phyloP scores from a whole-genome alignment of 495 filamentous ascomycete genomes.

The Trichocladium antarcticum region DNA sequence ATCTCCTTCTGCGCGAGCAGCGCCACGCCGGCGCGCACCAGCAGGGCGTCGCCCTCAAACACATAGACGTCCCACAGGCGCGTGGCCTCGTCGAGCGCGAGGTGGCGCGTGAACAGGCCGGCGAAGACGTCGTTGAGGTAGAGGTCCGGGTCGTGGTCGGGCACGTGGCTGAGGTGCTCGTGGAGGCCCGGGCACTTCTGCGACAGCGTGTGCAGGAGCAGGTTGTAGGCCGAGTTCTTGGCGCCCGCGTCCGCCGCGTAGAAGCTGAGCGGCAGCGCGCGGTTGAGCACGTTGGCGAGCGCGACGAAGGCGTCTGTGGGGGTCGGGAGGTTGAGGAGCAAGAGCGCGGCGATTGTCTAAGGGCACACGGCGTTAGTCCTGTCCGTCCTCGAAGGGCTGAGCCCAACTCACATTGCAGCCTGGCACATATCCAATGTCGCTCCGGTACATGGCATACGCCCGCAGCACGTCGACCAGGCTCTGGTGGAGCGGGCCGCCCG shows the following conservation, averaged over 20 bases:
- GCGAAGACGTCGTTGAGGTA: conserved; percentile 45
- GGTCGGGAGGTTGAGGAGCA: conserved; percentile 70
- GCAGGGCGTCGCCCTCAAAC: conserved; percentile 77
- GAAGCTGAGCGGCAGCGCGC: conserved; percentile 78
- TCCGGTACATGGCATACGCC: conserved; percentile 88
- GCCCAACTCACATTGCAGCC: conserved; percentile 62
- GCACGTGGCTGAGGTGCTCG: conserved; percentile 47
- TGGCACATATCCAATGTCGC: conserved; percentile 81
- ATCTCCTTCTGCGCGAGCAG: conserved; percentile 44
- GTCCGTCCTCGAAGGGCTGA: background rate
- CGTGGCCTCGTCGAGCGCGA: conserved; percentile 58
- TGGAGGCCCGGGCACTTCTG: conserved; percentile 63
- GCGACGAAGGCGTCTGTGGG: conserved; percentile 64
- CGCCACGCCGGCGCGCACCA: conserved; percentile 70
- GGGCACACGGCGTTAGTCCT: conserved; percentile 14
- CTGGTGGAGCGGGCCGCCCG: conserved; percentile 61
- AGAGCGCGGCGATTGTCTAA: conserved; percentile 78
- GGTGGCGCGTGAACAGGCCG: conserved; percentile 42
- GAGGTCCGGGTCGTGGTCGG: conserved; percentile 33
- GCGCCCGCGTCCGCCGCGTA: conserved; percentile 64
- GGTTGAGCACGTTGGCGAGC: conserved; percentile 82
- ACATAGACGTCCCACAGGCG: conserved; percentile 90
- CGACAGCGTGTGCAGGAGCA: conserved; percentile 57
- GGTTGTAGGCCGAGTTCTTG: conserved; percentile 57
- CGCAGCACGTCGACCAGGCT: conserved; percentile 69